Conservation (phyloP, 2,329 filamentous ascomycete species). For the Dactylonectria macrodidyma region DNA sequence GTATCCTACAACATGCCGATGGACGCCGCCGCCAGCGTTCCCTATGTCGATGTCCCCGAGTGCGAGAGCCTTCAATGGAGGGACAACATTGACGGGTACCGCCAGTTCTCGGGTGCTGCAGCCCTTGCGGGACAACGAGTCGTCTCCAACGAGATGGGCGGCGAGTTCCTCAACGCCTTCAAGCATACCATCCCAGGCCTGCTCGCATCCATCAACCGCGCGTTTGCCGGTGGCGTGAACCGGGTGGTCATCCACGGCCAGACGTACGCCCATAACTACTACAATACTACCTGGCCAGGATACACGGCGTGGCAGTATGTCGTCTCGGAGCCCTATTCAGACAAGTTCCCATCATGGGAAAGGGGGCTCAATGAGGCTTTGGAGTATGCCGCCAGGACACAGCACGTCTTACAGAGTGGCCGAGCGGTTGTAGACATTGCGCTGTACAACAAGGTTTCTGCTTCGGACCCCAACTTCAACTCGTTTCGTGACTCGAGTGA, state of each 20-base stretch:
- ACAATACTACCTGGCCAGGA: conserved; percentile 22
- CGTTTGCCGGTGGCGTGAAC: conserved; percentile 21
- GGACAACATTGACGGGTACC: conserved; percentile 21
- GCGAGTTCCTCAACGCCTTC: neutral
- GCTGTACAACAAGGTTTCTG: neutral
- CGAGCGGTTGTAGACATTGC: conserved; percentile 17
- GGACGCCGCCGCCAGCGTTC: conserved; percentile 15
- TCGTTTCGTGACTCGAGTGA: too few species aligned
- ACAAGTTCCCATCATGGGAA: conserved; percentile 12
- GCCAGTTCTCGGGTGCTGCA: conserved; percentile 18
- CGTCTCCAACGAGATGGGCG: conserved; percentile 26
- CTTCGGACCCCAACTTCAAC: too few species aligned
- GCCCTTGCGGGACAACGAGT: conserved; percentile 10
- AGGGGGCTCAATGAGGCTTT: conserved; percentile 11
- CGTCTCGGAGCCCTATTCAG: conserved; percentile 15
- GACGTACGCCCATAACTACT: conserved; percentile 16
- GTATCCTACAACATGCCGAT: conserved; percentile 17
- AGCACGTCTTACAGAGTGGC: conserved; percentile 12
- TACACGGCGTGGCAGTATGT: conserved; percentile 18
- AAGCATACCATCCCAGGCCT: conserved; percentile 2
- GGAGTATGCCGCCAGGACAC: conserved; percentile 4
- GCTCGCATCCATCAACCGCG: conserved; percentile 16
- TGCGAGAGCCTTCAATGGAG: conserved; percentile 16
- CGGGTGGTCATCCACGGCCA: conserved; percentile 22
- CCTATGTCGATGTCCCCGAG: conserved; percentile 19